phyloP scores from a whole-genome alignment of 2,329 filamentous ascomycete species.

The Sporothrix curviconia region DNA sequence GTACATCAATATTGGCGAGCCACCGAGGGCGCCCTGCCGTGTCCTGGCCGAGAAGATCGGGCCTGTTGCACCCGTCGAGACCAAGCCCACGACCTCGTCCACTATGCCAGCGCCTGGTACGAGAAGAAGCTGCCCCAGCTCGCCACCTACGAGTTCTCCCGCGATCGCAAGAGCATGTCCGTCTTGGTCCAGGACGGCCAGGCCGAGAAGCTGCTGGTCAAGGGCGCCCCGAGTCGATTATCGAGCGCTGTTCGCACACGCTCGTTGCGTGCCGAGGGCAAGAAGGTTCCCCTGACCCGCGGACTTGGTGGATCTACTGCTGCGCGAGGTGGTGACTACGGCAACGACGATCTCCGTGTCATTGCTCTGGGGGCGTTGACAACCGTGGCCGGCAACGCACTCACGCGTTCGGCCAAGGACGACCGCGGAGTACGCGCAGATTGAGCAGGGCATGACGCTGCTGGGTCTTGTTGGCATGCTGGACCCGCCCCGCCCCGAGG shows the following conservation, averaged over 20 bases:
- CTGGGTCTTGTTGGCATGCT: slow-evolving; percentile 93
- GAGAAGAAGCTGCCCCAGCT: slow-evolving; percentile 68
- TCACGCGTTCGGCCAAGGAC: slow-evolving; percentile 71
- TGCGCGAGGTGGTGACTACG: slow-evolving; percentile 83
- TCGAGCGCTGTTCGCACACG: slow-evolving; percentile 83
- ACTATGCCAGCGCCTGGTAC: slow-evolving; percentile 79
- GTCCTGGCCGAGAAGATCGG: slow-evolving; percentile 93
- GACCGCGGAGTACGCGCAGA: slow-evolving; percentile 71
- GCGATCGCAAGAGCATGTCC: slow-evolving; percentile 98
- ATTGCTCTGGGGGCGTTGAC: slow-evolving; percentile 87
- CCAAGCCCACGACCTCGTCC: slow-evolving; percentile 57
- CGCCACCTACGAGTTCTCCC: slow-evolving; percentile 92
- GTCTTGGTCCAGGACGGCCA: slow-evolving; percentile 70
- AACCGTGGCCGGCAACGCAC: slow-evolving; percentile 63
- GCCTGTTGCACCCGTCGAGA: slow-evolving; percentile 57
- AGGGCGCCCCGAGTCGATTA: slow-evolving; percentile 89
- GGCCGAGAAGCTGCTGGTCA: slow-evolving; percentile 77
- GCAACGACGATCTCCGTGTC: slow-evolving; percentile 85
- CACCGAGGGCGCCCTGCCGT: slow-evolving; percentile 86
- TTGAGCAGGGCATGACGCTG: slow-evolving; percentile 92
- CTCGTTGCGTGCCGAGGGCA: slow-evolving; percentile 72
- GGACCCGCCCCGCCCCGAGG: slow-evolving; percentile 90
- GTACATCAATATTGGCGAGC: slow-evolving; percentile 83
- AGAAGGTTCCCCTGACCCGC: slow-evolving; percentile 64
- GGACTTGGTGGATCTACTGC: slow-evolving; percentile 63